A percentile compares a stretch with the other conserved stretches of the same genome.
Conservation (phyloP, 441 rosid species). For the Populus hybrid region DNA sequence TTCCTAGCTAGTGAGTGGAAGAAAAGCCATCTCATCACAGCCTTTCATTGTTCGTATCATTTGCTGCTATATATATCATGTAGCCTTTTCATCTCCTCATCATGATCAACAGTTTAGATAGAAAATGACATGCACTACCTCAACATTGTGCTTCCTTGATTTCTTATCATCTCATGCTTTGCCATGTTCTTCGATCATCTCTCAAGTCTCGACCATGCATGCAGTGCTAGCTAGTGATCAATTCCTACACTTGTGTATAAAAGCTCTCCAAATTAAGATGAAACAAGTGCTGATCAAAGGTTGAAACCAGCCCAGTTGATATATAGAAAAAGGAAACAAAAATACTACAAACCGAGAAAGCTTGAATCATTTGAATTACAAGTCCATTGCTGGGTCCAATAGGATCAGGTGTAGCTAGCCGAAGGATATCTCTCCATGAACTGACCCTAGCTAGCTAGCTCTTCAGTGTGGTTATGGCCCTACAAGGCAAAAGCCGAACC, state of each 20-base stretch:
- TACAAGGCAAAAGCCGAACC: slow-evolving; percentile 33
- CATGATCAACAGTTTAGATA: background rate
- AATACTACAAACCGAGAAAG: too few species aligned
- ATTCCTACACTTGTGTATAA: too few species aligned
- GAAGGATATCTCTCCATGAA: slow-evolving; percentile 7
- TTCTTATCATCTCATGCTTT: too few species aligned
- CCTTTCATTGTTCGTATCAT: background rate
- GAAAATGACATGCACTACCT: background rate
- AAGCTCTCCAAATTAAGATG: too few species aligned
- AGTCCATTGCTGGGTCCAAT: slow-evolving; percentile 14
- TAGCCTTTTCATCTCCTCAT: background rate
- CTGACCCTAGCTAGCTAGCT: slow-evolving; percentile 18
- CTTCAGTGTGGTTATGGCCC: slow-evolving; percentile 33
- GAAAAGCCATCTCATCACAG: background rate
- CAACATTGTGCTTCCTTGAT: too few species aligned
- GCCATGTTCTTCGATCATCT: too few species aligned
- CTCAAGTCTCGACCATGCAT: too few species aligned
- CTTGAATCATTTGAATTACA: too few species aligned
- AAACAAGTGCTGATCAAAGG: too few species aligned
- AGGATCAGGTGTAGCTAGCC: background rate
- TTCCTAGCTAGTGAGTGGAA: background rate
- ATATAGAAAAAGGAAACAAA: too few species aligned
- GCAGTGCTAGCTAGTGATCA: too few species aligned
- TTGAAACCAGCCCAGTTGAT: too few species aligned
- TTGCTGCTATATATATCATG: background rate